Conservation (phyloP, 192 early-diverging fungal species). For the Rhizophagus prolifer region DNA sequence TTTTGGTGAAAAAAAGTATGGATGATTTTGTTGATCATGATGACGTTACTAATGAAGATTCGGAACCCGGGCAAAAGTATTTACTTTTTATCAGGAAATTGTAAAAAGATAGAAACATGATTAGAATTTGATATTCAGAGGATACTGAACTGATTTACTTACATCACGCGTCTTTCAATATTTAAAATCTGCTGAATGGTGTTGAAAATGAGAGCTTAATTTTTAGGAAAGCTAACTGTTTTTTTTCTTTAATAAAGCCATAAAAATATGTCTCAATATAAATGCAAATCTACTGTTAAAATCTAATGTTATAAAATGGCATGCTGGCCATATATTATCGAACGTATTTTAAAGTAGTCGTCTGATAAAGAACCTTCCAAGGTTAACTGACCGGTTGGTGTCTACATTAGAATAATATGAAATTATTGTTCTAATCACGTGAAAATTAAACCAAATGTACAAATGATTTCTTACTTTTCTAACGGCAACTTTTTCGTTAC, state of each 20-base stretch:
- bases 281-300: no score
- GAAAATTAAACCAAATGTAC: slow-evolving; percentile 7
- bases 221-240: no score
- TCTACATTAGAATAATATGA: slow-evolving; percentile 28
- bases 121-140: background rate
- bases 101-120: background rate
- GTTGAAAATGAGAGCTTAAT: no score
- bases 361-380: slow-evolving; percentile 61
- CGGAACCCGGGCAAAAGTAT: background rate
- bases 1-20: background rate
- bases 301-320: slow-evolving; percentile 60
- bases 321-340: slow-evolving; percentile 70
- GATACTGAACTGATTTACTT: background rate
- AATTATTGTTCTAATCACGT: background rate
- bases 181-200: no score
- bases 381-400: slow-evolving; percentile 45
- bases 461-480: slow-evolving; percentile 47
- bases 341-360: slow-evolving; percentile 73
- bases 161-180: background rate
- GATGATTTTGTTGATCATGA: background rate
- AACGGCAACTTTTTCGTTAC: slow-evolving; percentile 74
- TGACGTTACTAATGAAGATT: background rate
- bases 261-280: background rate
- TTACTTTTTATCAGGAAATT: background rate
- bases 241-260: no score